Conservation (phyloP, 2,329 filamentous ascomycete genomes). For the Epichloe uncinata region DNA sequence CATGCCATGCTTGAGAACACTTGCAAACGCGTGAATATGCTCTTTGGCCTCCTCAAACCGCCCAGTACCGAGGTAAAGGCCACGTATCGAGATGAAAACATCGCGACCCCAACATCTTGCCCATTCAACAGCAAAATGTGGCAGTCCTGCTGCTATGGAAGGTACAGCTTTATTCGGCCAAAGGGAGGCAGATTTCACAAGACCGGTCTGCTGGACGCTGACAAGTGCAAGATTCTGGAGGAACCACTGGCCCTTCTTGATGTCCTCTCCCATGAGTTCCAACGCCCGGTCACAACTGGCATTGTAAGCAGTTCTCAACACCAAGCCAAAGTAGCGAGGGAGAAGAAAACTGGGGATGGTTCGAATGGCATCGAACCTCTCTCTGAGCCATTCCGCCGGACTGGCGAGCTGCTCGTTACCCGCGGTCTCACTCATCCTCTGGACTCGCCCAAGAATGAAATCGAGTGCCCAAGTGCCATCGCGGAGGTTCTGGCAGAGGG, state of each 20-base stretch:
- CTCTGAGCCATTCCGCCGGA: constrained; percentile 65
- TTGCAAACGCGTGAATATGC: constrained; percentile 89
- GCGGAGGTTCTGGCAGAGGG: constrained; percentile 83
- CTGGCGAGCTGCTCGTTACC: constrained; percentile 49
- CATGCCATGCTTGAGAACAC: constrained; percentile 96
- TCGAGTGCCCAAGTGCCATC: constrained; percentile 88
- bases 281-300: constrained; percentile 69
- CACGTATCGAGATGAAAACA: constrained; percentile 89
- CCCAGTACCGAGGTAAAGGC: constrained; percentile 81
- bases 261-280: constrained; percentile 63
- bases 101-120: constrained; percentile 95
- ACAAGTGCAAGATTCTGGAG: constrained; percentile 81
- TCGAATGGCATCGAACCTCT: constrained; percentile 76
- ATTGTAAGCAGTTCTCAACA: constrained; percentile 76
- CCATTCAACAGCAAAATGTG: constrained; percentile 90
- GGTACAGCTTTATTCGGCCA: constrained; percentile 78
- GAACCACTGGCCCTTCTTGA: constrained; percentile 76
- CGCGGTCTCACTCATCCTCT: constrained; percentile 52
- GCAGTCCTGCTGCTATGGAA: constrained; percentile 79
- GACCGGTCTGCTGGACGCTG: constrained; percentile 79
- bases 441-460: constrained; percentile 67
- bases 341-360: constrained; percentile 78
- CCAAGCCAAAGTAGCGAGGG: constrained; percentile 84
- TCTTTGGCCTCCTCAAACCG: constrained; percentile 81
- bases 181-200: constrained; percentile 79